A percentile compares a stretch with the other conserved stretches of the same genome.
These are phyloP conservation scores for Beauveria sp. DNA, from an alignment of 2,329 filamentous ascomycete species.

Conservation along the genomic window DNA sequence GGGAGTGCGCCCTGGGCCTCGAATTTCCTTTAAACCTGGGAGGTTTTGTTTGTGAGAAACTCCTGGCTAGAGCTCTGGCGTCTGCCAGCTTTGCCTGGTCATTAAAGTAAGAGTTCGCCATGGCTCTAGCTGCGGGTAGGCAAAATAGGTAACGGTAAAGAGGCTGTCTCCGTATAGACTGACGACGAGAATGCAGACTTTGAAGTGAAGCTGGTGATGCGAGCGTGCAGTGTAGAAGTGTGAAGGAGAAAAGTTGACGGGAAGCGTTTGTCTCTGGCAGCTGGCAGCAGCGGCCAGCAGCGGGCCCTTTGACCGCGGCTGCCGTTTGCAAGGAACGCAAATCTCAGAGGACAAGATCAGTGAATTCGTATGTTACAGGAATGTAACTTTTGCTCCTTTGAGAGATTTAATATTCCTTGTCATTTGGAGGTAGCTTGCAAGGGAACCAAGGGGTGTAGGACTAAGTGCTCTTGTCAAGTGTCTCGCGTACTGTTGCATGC, in stretches of 20 bases:
- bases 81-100: conserved; percentile 3
- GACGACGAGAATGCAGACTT: neutral
- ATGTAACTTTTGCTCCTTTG: too few relatives aligned
- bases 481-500: neutral
- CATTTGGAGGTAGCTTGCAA: too few relatives aligned
- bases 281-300: neutral
- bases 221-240: neutral
- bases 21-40: neutral
- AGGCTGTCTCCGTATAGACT: too few relatives aligned
- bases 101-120: neutral
- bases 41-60: conserved; percentile 8
- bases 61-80: conserved; percentile 8
- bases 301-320: neutral
- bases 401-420: too few relatives aligned
- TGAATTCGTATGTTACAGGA: neutral
- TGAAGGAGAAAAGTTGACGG: neutral
- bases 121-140: neutral
- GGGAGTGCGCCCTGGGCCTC: neutral
- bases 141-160: too few relatives aligned
- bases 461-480: neutral
- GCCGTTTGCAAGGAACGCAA: neutral
- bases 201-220: neutral
- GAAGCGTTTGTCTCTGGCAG: neutral
- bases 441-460: neutral
- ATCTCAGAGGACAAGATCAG: neutral